Evolutionary conservation across 129 eudicot genomes (phyloP).

Genomic region (Arctium minus): DNA sequence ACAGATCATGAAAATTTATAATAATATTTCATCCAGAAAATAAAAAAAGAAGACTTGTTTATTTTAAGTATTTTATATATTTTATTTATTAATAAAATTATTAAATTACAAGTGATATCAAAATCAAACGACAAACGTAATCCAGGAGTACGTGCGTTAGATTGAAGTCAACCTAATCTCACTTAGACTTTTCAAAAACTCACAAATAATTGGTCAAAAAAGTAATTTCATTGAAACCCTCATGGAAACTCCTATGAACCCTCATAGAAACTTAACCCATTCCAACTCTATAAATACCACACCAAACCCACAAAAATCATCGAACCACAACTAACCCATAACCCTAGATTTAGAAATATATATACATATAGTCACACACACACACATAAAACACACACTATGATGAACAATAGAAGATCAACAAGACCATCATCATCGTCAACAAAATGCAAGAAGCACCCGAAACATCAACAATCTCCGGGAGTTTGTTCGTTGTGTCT

Average conservation of each 20-base stretch:
- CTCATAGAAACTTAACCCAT: slow-evolving; percentile 46
- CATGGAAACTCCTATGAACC: slow-evolving; percentile 50
- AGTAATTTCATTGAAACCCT: slow-evolving; percentile 28
- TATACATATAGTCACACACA: slow-evolving; percentile 3
- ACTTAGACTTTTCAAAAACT: slow-evolving; percentile 30
- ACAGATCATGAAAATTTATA: too few relatives aligned
- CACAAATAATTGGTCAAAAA: slow-evolving; percentile 28
- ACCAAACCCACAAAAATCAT: slow-evolving; percentile 6
- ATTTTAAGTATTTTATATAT: background rate
- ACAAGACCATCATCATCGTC: slow-evolving; percentile 19
- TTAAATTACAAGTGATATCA: background rate
- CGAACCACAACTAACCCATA: slow-evolving; percentile 4
- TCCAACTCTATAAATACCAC: slow-evolving; percentile 22
- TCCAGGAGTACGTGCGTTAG: slow-evolving; percentile 14
- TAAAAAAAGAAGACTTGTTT: background rate
- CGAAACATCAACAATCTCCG: slow-evolving; percentile 71
- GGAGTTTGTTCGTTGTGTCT: slow-evolving; percentile 83
- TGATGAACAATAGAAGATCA: slow-evolving; percentile 22
- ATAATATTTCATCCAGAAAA: too few relatives aligned
- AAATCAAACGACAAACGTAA: background rate
- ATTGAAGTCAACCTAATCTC: slow-evolving; percentile 27
- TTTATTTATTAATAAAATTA: background rate
- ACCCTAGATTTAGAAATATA: background rate
- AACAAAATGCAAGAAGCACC: slow-evolving; percentile 67
- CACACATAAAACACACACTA: slow-evolving; percentile 9